A percentile compares a stretch with the other conserved stretches of the same genome.
Evolutionary conservation across 208 protist genomes (phyloP).

Genomic region (Plasmodiophora brassicae): DNA sequence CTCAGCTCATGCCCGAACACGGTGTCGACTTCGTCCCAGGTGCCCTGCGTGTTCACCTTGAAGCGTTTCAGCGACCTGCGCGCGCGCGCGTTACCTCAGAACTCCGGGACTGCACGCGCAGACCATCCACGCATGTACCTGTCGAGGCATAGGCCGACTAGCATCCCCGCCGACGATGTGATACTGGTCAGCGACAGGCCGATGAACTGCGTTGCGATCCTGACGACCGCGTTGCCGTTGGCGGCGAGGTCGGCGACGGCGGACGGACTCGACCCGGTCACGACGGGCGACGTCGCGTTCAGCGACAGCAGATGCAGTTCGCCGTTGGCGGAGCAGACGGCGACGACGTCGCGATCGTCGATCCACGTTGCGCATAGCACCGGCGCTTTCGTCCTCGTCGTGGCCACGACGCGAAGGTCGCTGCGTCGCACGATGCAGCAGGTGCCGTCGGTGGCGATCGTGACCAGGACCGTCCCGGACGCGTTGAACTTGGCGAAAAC

Average conservation of each 20-base stretch:
- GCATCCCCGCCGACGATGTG: neutral
- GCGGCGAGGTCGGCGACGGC: neutral
- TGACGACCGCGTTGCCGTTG: neutral
- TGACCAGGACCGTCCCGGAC: neutral
- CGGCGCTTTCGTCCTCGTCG: neutral
- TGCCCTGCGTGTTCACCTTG: neutral
- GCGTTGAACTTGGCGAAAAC: neutral
- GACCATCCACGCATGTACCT: neutral
- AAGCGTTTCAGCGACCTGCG: neutral
- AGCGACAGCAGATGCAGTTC: neutral
- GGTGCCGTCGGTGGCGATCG: neutral
- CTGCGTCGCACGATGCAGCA: neutral
- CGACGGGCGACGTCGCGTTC: neutral
- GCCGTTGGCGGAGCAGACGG: neutral
- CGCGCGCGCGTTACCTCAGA: too few relatives aligned
- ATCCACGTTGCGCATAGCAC: neutral
- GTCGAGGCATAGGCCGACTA: neutral
- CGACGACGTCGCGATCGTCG: neutral
- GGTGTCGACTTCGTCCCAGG: neutral
- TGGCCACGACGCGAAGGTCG: neutral
- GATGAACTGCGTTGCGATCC: neutral
- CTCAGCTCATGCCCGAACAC: neutral
- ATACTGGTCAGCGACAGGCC: neutral
- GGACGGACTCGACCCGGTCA: too few relatives aligned
- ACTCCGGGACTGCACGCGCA: too few relatives aligned